Evolutionary conservation across 176 grass and related monocot species (phyloP).

Genomic region (Oryza officinalis): DNA sequence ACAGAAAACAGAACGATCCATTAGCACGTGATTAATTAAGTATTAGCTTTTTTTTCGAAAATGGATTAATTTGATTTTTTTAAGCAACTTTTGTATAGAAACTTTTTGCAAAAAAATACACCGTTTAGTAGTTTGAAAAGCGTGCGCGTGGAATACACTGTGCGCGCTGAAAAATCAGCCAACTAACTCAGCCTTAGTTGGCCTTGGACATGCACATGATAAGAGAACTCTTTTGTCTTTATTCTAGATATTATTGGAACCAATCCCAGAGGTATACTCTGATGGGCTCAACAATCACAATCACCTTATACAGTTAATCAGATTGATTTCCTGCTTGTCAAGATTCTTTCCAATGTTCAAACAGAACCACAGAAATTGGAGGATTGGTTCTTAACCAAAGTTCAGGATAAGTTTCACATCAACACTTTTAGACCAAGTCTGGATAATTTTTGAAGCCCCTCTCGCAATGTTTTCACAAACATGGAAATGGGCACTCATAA

Average conservation of each 20-base stretch:
- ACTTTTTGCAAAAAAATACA: too few species aligned
- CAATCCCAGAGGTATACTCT: constrained; percentile 25
- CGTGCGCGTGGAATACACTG: too few species aligned
- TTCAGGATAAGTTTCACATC: neutral
- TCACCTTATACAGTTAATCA: constrained; percentile 20
- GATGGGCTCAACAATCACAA: constrained; percentile 31
- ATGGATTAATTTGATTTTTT: too few species aligned
- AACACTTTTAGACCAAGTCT: constrained; percentile 2
- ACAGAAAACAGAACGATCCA: too few species aligned
- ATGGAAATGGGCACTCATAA: constrained; percentile 8
- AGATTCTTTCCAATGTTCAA: constrained; percentile 18
- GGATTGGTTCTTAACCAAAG: neutral
- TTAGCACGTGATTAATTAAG: too few species aligned
- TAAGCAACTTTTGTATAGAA: too few species aligned
- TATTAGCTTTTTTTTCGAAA: too few species aligned
- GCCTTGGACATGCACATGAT: constrained; percentile 6
- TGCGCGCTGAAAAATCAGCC: too few species aligned
- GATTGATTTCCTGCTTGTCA: constrained; percentile 8
- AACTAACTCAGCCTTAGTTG: too few species aligned
- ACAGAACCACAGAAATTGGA: constrained; percentile 7
- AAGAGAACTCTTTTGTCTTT: constrained; percentile 29
- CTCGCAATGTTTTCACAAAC: neutral
- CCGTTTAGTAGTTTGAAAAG: too few species aligned
- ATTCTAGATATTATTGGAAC: constrained; percentile 35
- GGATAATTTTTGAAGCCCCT: neutral